phyloP scores from a whole-genome alignment of 2,329 filamentous ascomycete genomes.

The Aspergillus texensis region DNA sequence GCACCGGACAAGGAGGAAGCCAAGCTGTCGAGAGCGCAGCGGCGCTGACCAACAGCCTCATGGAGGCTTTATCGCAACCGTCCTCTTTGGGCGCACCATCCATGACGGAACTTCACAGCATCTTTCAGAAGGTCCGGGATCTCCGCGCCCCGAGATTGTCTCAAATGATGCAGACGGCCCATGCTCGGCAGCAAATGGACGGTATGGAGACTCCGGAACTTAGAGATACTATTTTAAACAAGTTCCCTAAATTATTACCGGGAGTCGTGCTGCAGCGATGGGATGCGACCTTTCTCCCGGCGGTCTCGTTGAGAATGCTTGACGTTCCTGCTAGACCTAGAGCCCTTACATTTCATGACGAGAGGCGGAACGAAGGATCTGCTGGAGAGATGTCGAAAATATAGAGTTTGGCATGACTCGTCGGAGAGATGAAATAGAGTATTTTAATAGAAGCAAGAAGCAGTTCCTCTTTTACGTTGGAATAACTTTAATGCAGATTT shows the following conservation, averaged over 20 bases:
- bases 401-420: background rate
- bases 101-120: background rate
- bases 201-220: constrained; percentile 14
- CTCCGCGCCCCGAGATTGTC: constrained; percentile 3
- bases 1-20: constrained; percentile 34
- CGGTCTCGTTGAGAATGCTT: background rate
- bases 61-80: background rate
- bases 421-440: too few species aligned
- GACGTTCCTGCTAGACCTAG: background rate
- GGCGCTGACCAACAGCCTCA: constrained; percentile 21
- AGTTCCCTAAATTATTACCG: constrained; percentile 25
- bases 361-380: background rate
- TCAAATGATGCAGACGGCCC: background rate
- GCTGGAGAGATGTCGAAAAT: background rate
- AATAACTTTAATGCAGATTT: background rate
- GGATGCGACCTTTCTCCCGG: background rate
- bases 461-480: background rate
- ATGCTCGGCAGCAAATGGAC: constrained; percentile 11
- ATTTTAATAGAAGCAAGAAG: background rate
- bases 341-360: background rate
- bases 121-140: constrained; percentile 11
- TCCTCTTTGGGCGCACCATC: background rate
- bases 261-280: background rate
- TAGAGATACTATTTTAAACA: constrained; percentile 10
- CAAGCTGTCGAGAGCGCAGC: constrained; percentile 38